phyloP scores from a whole-genome alignment of 768 basidiomycete genomes.

The Lactifluus hygrophoroides region DNA sequence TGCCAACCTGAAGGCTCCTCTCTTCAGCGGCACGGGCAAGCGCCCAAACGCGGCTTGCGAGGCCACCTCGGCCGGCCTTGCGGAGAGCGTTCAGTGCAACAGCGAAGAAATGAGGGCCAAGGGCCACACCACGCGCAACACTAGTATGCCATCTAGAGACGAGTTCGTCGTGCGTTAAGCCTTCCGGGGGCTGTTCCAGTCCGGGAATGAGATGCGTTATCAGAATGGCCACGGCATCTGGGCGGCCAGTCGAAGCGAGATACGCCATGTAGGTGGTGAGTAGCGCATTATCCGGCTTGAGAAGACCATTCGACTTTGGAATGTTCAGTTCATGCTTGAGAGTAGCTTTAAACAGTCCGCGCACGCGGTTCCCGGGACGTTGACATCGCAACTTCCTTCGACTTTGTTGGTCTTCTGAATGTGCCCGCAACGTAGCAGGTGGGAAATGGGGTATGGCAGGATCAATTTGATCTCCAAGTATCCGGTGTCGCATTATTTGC shows the following conservation, averaged over 20 bases:
- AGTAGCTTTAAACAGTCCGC: background rate
- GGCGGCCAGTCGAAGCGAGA: slow-evolving; percentile 42
- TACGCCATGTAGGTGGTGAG: slow-evolving; percentile 45
- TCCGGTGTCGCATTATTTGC: slow-evolving; percentile 26
- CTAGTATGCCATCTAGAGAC: background rate
- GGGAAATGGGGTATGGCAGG: background rate
- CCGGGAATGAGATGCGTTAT: slow-evolving; percentile 54
- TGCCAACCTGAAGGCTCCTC: slow-evolving; percentile 37
- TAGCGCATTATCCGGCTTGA: slow-evolving; percentile 36
- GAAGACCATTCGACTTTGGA: slow-evolving; percentile 13
- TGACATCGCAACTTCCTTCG: background rate
- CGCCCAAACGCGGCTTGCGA: slow-evolving; percentile 58
- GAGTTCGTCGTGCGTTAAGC: background rate
- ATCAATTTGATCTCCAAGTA: slow-evolving; percentile 13
- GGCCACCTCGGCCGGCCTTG: slow-evolving; percentile 44
- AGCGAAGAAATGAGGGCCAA: slow-evolving; percentile 56
- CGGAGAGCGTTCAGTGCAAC: slow-evolving; percentile 50
- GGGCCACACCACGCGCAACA: slow-evolving; percentile 15
- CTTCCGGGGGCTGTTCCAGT: slow-evolving; percentile 25
- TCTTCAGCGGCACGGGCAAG: slow-evolving; percentile 51
- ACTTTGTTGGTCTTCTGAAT: background rate
- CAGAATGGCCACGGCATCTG: slow-evolving; percentile 35
- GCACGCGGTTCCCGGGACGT: background rate
- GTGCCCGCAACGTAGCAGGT: background rate
- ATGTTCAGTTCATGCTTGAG: slow-evolving; percentile 12